Evolutionary conservation across 176 grass and related monocot species (phyloP), one percentile per base, ranked within the genome.

Genomic region (Stipa capillata): DNA sequence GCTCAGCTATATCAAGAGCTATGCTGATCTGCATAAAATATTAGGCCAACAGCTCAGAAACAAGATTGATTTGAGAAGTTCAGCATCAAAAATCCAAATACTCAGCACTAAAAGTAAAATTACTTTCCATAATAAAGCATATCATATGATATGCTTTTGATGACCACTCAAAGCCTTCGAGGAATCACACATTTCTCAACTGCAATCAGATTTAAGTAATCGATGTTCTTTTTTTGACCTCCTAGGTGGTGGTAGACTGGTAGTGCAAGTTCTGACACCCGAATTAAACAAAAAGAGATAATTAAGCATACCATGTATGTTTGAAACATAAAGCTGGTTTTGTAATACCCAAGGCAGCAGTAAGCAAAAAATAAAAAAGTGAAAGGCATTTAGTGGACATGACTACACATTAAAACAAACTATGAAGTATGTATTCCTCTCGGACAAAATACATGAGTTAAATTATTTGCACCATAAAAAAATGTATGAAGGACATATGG

Each of bases 1-100:
- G 35, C 28, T 94, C 95, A 57, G 82, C 85, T 80, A 89, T 34
- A 75, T 87, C 92, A 92, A 98, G 92, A 82, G 95, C 90, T 85
- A 88, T 76, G 77, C 60, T 40, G 16, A 87, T 85, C 92, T 98
- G 92, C 60, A 80, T 39, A 36, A 58, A 87, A 61, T 60, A 78
- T 84, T 71, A n/a, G 15, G 39, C 56, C 69, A 85, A 58, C 27
- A 63, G 14, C 20, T 57, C 33, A 24, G 84, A 78, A 59, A 65
- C 31, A 74, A 40, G 54, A 79, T 58, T 61, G 17, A 23, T 75
- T 58, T 79, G 49, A 54, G 36, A 61, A 53, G 52, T 71, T 49
- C 6, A 12, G 13, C 73, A 56, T 69, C 1, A 42, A 34, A 72
- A n/a, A 81, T 42, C 16, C 32, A 63, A 51, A 40, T 21, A 62